Evolutionary conservation across 2,329 filamentous ascomycete genomes (phyloP), one percentile per base, ranked within the genome.

Genomic region (Mollisiaceae sp.): DNA sequence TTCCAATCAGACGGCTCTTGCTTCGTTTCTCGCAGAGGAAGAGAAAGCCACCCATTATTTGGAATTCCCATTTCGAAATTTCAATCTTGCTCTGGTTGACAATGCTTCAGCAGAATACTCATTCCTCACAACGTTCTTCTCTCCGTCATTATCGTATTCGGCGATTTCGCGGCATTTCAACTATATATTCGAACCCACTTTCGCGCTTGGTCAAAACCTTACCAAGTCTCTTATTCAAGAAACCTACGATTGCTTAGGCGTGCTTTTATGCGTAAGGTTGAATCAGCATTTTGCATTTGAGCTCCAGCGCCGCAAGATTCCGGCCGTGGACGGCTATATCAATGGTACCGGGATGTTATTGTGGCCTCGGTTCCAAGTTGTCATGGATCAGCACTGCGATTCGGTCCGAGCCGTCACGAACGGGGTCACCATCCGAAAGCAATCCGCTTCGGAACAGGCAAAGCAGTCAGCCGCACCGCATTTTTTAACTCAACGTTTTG

Each of bases 201-300:
- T 99, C 73, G 82, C 89, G n/a, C 84, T 97, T 2, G 95, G 94
- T 20, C 90, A 93, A 69, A 78, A 80, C 0, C 81, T 97, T 39
- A 94, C 93, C 0, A 94, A 90, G 75, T 83, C 86, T 4, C 86
- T 99, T 1, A 86, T 93, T 1, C 85, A 91, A 50, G 87, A 90
- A 41, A 92, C 91, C 0, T 91, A 90, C 62, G 95, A 99, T 77
- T 92, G 91, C 1, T 82, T 99, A 0, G 95, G 95, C 2, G 83
- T 97, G 11, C 82, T 99, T 8, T 84, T 98, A n/a, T 95, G 92
- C 75, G 94, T 99, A 38, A 89, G 95, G 6, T 80, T 99, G 18
- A 99, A 97, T 72, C 95, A 98, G 75, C 92, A 95, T 71, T 90
- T 94, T 65, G 94, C 95, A 18, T 99, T 99, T 76, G 92, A 97